These are phyloP conservation scores for Cladophialophora yegresii DNA, from an alignment of 2,329 filamentous ascomycete genomes.

Conservation along the genomic window DNA sequence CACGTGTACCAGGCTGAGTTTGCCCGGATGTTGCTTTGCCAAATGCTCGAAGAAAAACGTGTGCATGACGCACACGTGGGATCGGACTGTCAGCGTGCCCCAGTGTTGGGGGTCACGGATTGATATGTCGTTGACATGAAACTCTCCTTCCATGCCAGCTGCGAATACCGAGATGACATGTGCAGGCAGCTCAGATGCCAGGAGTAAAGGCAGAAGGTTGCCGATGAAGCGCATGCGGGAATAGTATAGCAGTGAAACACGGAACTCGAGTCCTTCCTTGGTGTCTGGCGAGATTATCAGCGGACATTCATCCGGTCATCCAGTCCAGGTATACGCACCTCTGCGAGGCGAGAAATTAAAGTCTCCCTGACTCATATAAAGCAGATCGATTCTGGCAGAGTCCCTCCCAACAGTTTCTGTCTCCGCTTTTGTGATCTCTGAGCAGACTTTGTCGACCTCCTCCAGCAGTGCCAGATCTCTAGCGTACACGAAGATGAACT, in stretches of 20 bases:
- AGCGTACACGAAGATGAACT: constrained; percentile 51
- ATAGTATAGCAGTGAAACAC: constrained; percentile 21
- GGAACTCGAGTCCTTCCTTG: constrained; percentile 20
- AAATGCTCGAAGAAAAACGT: constrained; percentile 15
- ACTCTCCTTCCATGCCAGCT: constrained; percentile 16
- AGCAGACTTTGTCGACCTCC: constrained; percentile 54
- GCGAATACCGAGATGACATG: constrained; percentile 18
- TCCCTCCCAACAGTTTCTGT: constrained; percentile 35
- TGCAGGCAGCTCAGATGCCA: constrained; percentile 8
- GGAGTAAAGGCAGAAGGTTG: constrained; percentile 18
- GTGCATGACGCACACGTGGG: constrained; percentile 14
- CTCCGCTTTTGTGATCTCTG: constrained; percentile 55
- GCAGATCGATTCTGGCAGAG: constrained; percentile 46
- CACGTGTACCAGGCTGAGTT: constrained; percentile 7
- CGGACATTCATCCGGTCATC: background rate
- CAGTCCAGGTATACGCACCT: background rate
- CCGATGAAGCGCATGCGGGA: constrained; percentile 19
- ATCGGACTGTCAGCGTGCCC: background rate
- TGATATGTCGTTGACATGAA: constrained; percentile 17
- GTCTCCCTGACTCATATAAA: constrained; percentile 58
- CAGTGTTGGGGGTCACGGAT: constrained; percentile 13
- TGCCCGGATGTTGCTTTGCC: constrained; percentile 1
- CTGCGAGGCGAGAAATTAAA: constrained; percentile 38
- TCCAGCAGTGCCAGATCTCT: constrained; percentile 51
- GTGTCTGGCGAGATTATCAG: constrained; percentile 7